These are phyloP conservation scores for Xylariaceae sp. DNA, from an alignment of 2,329 filamentous ascomycete species.

Conservation along the genomic window DNA sequence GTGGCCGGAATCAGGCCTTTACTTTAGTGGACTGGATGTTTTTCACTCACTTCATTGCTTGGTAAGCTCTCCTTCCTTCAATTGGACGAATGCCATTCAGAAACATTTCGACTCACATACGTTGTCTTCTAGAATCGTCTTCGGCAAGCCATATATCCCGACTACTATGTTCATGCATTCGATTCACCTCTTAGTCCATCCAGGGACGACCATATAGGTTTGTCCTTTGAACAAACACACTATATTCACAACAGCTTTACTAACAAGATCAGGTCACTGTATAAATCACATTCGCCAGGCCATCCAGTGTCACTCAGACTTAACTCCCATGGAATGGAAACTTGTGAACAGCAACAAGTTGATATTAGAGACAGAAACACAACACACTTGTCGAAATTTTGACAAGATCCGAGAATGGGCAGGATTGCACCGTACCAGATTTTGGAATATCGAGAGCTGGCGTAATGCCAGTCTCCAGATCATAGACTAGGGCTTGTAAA, in stretches of 20 bases:
- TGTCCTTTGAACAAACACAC: no score
- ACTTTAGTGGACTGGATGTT: slow-evolving; percentile 11
- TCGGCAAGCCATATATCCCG: slow-evolving; percentile 10
- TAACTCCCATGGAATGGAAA: slow-evolving; percentile 12
- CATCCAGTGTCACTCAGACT: slow-evolving; percentile 10
- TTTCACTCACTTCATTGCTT: slow-evolving; percentile 11
- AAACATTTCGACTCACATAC: not conserved
- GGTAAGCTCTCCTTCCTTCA: not conserved
- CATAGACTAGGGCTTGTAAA: slow-evolving; percentile 11
- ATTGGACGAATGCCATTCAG: no score
- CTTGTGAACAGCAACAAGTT: slow-evolving; percentile 2
- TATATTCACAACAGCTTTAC: no score
- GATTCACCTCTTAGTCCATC: slow-evolving; percentile 3
- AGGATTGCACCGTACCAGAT: not conserved
- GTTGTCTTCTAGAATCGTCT: slow-evolving; percentile 5
- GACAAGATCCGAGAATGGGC: slow-evolving; percentile 12
- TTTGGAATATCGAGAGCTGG: slow-evolving; percentile 1
- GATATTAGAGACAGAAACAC: slow-evolving; percentile 7
- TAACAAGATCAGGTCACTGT: slow-evolving; percentile 6
- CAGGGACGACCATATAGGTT: slow-evolving; percentile 9
- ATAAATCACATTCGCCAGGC: slow-evolving; percentile 12
- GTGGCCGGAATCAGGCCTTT: slow-evolving; percentile 10
- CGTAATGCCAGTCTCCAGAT: slow-evolving; percentile 5
- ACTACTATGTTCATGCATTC: slow-evolving; percentile 7
- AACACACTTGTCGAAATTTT: slow-evolving; percentile 10